Evolutionary conservation across 192 early-diverging fungal genomes (phyloP).

Genomic region (Coemansia sp.): DNA sequence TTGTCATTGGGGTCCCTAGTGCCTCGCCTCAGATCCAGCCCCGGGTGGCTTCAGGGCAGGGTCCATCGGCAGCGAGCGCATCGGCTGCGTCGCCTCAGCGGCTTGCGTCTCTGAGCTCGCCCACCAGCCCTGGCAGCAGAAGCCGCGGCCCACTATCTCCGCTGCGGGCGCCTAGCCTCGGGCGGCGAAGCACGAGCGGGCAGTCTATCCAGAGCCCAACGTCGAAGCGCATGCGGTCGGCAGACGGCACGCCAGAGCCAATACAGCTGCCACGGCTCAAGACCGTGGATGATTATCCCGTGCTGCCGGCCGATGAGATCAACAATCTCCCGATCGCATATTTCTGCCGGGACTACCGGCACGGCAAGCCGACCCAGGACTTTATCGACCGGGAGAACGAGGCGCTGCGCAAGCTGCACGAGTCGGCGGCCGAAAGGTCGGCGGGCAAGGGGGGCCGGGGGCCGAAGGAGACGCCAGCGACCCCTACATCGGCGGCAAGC

Average conservation of each 20-base stretch:
- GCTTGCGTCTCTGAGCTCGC: slow-evolving; percentile 31
- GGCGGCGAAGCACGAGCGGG: no score
- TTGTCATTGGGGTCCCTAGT: slow-evolving; percentile 3
- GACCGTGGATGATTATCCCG: slow-evolving; percentile 20
- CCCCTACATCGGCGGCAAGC: no score
- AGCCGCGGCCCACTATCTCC: no score
- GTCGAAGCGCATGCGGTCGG: slow-evolving; percentile 17
- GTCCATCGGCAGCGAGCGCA: neutral
- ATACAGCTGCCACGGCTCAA: slow-evolving; percentile 20
- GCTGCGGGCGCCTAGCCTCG: no score
- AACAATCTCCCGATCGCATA: slow-evolving; percentile 30
- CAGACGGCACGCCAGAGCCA: slow-evolving; percentile 19
- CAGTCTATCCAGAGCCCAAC: no score
- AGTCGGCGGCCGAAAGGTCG: neutral
- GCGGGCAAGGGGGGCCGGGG: neutral
- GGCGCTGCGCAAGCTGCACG: slow-evolving; percentile 21
- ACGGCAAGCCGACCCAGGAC: slow-evolving; percentile 30
- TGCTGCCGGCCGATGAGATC: slow-evolving; percentile 20
- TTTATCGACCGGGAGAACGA: slow-evolving; percentile 41
- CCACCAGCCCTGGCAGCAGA: neutral
- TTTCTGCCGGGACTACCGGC: slow-evolving; percentile 36
- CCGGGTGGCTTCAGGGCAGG: neutral
- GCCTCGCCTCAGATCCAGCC: neutral
- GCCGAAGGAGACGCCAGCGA: neutral
- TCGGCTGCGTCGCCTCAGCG: slow-evolving; percentile 2